Conservation (phyloP, 345 rosid species). For the Excoecaria cochinchinensis region DNA sequence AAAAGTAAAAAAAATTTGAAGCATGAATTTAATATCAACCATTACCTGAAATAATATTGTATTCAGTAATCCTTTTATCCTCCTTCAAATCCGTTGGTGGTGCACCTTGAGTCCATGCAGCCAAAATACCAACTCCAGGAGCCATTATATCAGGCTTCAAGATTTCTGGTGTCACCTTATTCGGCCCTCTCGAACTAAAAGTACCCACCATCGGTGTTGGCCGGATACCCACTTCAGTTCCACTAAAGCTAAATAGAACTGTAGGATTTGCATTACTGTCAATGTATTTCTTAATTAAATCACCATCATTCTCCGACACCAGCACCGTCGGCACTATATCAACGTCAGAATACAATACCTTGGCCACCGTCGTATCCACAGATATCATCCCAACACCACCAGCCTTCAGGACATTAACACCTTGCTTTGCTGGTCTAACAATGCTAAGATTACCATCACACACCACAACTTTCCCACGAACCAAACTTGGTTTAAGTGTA, state of each 20-base stretch:
- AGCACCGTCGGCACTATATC: slow-evolving; percentile 68
- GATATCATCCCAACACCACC: slow-evolving; percentile 85
- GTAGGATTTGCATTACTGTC: slow-evolving; percentile 30
- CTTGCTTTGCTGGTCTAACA: slow-evolving; percentile 75
- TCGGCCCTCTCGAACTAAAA: no score
- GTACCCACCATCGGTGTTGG: no score
- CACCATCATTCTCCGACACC: slow-evolving; percentile 66
- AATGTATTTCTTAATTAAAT: slow-evolving; percentile 47
- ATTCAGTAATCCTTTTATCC: no score
- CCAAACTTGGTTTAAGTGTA: slow-evolving; percentile 52
- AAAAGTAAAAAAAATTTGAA: no score
- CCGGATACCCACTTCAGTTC: no score
- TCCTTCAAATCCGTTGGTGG: no score
- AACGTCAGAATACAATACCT: slow-evolving; percentile 65
- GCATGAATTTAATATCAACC: not conserved
- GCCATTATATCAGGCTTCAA: no score
- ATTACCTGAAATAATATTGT: slow-evolving; percentile 64
- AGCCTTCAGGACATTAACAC: slow-evolving; percentile 60
- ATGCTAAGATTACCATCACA: slow-evolving; percentile 71
- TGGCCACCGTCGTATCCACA: slow-evolving; percentile 43
- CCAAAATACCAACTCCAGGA: no score
- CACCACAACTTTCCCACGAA: slow-evolving; percentile 65
- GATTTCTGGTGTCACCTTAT: no score
- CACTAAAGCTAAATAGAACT: no score
- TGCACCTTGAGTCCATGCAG: no score